Percentiles rank a stretch among this genome's conserved stretches.
Conservation (phyloP, 2,329 filamentous ascomycete genomes). For the Nigrospora sphaerica region DNA sequence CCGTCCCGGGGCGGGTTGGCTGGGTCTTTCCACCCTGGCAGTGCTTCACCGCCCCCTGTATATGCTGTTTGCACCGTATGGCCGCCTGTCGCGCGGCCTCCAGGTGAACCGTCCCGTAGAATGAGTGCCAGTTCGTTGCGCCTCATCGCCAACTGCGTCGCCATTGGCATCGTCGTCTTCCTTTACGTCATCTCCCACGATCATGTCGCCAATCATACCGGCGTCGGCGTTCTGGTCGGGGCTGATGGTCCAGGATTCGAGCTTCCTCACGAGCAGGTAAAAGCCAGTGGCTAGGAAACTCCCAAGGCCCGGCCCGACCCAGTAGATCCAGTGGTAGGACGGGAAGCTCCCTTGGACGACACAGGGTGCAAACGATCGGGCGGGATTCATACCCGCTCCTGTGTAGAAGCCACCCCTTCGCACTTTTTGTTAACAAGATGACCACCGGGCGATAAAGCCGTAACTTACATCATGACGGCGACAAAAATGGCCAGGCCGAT, state of each 20-base stretch:
- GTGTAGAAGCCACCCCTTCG: neutral
- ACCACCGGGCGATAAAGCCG: neutral
- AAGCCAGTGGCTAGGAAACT: slow-evolving; percentile 1
- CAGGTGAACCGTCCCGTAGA: no score
- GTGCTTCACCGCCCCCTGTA: no score
- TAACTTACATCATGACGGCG: slow-evolving; percentile 2
- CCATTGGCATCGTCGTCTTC: neutral
- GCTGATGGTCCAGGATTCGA: slow-evolving; percentile 2
- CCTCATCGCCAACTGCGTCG: no score
- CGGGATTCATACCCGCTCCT: neutral
- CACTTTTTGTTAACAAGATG: neutral
- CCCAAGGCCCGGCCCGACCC: neutral
- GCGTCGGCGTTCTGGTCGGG: neutral
- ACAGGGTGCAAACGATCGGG: neutral
- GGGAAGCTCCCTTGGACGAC: neutral
- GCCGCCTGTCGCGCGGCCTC: no score
- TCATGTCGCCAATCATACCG: neutral
- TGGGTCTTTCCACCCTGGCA: no score
- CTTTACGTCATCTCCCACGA: neutral
- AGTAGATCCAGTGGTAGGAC: slow-evolving; percentile 3
- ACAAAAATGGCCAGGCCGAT: slow-evolving; percentile 1
- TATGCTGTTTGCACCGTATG: no score
- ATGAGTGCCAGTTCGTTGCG: no score
- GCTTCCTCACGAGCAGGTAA: neutral
- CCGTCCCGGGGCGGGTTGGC: no score